Evolutionary conservation across 2,329 filamentous ascomycete genomes (phyloP).

Genomic region (Penicillium glabrum): DNA sequence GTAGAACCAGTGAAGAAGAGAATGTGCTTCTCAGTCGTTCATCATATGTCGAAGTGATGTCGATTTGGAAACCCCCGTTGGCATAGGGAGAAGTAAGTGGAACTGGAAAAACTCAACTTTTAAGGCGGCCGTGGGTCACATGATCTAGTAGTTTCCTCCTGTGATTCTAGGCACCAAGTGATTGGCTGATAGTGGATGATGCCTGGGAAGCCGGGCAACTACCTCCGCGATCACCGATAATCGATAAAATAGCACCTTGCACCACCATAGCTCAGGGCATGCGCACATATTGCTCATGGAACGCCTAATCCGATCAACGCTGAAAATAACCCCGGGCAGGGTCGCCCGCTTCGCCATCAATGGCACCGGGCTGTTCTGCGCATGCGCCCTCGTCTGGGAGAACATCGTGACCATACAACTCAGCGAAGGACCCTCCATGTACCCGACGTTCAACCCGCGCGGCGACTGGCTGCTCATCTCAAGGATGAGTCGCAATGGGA

Average conservation of each 20-base stretch:
- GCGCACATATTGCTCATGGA: slow-evolving; percentile 24
- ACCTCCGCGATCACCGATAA: slow-evolving; percentile 1
- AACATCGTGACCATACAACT: slow-evolving; percentile 63
- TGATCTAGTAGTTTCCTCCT: neutral
- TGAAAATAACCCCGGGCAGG: slow-evolving; percentile 24
- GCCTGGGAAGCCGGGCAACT: neutral
- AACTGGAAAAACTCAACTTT: slow-evolving; percentile 8
- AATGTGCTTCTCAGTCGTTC: neutral
- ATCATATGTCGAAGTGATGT: neutral
- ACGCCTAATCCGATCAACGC: slow-evolving; percentile 27
- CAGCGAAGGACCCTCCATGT: slow-evolving; percentile 78
- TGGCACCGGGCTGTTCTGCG: slow-evolving; percentile 36
- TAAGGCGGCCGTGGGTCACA: slow-evolving; percentile 12
- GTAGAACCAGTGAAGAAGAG: neutral
- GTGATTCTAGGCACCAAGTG: neutral
- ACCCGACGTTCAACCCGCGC: slow-evolving; percentile 71
- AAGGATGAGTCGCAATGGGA: slow-evolving; percentile 67
- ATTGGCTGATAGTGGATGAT: neutral
- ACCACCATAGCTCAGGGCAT: slow-evolving; percentile 8
- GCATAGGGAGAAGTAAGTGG: neutral
- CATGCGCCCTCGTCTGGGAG: slow-evolving; percentile 43
- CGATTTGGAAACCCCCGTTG: neutral
- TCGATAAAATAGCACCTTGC: slow-evolving; percentile 6
- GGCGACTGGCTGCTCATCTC: slow-evolving; percentile 71
- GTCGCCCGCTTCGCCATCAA: slow-evolving; percentile 31